Base-by-base conservation (phyloP, 495 filamentous ascomycete genomes). In the Hypoxylon fragiforme region DNA sequence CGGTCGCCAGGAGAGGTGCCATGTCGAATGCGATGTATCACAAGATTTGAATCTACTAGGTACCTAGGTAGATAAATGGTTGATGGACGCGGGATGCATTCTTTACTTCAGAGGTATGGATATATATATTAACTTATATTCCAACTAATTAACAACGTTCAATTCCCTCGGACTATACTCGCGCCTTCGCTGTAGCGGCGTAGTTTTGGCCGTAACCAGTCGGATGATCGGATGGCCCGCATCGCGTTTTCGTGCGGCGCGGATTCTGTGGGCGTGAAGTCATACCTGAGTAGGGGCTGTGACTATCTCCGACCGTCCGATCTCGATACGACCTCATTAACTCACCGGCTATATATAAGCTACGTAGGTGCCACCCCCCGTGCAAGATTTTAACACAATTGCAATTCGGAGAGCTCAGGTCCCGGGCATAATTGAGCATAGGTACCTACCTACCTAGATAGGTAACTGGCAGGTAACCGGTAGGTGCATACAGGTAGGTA, bases 221-320 rank as follows among this genome's bases (percentile, higher is more conserved):
- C n/a, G n/a, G n/a, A n/a, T n/a, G n/a, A n/a, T n/a, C n/a, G n/a
- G n/a, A n/a, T n/a, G n/a, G n/a, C n/a, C n/a, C n/a, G n/a, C n/a
- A n/a, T n/a, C n/a, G n/a, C n/a, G n/a, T n/a, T n/a, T n/a, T n/a
- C n/a, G n/a, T n/a, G n/a, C n/a, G n/a, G n/a, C n/a, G n/a, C n/a
- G n/a, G n/a, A n/a, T n/a, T n/a, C n/a, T n/a, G n/a, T n/a, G n/a
- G n/a, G n/a, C n/a, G n/a, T n/a, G n/a, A n/a, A n/a, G n/a, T n/a
- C 24, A 28, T 28, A 9, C 24, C 9, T 28, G 24, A 9, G 9
- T 9, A 28, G 4, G 9, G 24, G 24, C 4, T 28, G 4, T 9
- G 4, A 28, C 24, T 28, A 28, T 28, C 13, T 60, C 57, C 57
- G 57, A 60, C 37, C 50, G 20, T 54, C 57, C 57, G 57, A 60